Evolutionary conservation across 1,139 yeast genomes (phyloP).

Genomic region (Hansenula anomala): DNA sequence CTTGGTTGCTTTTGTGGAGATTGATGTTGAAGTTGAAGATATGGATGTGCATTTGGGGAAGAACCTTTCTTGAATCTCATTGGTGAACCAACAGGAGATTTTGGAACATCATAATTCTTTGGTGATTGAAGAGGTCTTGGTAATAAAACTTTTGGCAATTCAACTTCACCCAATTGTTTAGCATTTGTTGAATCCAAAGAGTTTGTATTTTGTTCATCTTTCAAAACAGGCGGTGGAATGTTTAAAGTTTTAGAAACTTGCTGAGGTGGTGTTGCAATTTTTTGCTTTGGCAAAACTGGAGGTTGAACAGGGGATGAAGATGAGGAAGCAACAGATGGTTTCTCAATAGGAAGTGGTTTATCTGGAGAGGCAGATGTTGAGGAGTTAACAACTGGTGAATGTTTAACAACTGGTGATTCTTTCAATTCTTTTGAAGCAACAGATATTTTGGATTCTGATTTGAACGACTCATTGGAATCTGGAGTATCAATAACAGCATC

Average conservation of each 20-base stretch:
- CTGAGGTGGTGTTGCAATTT: constrained; percentile 16
- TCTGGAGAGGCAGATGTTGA: too few species aligned
- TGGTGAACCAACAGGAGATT: constrained; percentile 1
- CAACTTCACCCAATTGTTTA: background rate
- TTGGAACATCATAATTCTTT: background rate
- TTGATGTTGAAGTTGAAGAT: constrained; percentile 1
- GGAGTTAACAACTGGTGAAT: too few species aligned
- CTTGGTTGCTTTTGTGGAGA: background rate
- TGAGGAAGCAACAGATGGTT: too few species aligned
- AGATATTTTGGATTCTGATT: background rate
- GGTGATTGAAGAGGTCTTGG: background rate
- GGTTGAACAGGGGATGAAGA: constrained; percentile 5
- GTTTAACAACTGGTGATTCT: too few species aligned
- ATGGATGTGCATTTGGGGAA: background rate
- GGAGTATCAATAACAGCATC: background rate
- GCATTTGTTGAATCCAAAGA: constrained; percentile 11
- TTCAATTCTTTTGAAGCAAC: background rate
- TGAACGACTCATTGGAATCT: background rate
- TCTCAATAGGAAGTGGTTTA: too few species aligned
- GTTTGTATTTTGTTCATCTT: constrained; percentile 12
- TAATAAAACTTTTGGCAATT: too few species aligned
- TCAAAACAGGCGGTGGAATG: constrained; percentile 17
- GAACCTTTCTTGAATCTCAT: background rate
- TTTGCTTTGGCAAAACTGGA: constrained; percentile 8
- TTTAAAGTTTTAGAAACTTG: constrained; percentile 9